Base-by-base conservation (phyloP, 768 basidiomycete genomes). In the Neoboletus magnificus region DNA sequence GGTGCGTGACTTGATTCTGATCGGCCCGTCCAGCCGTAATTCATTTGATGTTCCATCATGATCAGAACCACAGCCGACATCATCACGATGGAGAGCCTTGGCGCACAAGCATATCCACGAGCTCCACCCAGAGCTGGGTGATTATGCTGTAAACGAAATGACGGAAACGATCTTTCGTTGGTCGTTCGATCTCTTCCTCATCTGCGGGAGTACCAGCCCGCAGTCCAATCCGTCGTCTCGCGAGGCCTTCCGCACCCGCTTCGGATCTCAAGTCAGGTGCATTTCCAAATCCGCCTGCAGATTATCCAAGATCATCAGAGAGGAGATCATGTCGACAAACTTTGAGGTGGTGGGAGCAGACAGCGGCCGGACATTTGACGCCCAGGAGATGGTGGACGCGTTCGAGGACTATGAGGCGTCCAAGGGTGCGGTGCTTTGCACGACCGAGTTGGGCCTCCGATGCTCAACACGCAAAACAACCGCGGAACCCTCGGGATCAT, bases 251-350 rank as follows among this genome's bases (percentile, higher is more conserved):
- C 78, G 79, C 47, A 64, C 71, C 6, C 77, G 78, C 25, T 86
- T 84, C 57, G 77, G 77, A 25, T 73, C 82, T 32, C 86, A 87
- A 64, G 79, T 90, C 10, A 79, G 78, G 22, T 79, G 86, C 18
- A 84, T 91, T 41, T 82, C 87, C 12, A 80, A 79, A 50, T 77
- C 85, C 0, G 85, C 84, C 22, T 80, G 81, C 65, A 78, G 78
- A 55, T 73, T 91, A 30, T 85, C 86, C 12, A 79, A 76, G 47
- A 81, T 88, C 39, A 79, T 81, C 35, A 75, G 82, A 47, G 87
- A 91, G 62, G 88, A 89, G 56, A 88, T 89, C 63, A 80, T 91
- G 75, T 87, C 85, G 3, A 86, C 88, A 2, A 83, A 79, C 54
- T 91, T 91, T 62, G 86, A 91, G 61, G 78, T 90, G 35, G 69